Evolutionary conservation across 139 green algal species (phyloP).

Genomic region (Trebouxia sp.): DNA sequence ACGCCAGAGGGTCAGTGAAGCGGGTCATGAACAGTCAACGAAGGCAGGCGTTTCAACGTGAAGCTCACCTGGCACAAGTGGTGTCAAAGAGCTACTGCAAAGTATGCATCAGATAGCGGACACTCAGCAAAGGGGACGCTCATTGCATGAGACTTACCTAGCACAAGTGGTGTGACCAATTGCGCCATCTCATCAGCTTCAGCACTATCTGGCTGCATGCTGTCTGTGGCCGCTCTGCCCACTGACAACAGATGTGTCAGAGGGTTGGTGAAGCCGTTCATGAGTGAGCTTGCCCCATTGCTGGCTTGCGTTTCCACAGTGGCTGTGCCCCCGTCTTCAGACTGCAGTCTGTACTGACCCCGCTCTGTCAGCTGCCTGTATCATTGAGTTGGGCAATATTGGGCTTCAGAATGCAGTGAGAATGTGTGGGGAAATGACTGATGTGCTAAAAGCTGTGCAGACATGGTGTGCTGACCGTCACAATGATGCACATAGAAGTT

Average conservation of each 20-base stretch:
- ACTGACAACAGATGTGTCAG: background rate
- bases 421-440: too few relatives aligned
- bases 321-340: background rate
- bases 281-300: background rate
- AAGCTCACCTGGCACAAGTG: background rate
- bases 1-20: too few relatives aligned
- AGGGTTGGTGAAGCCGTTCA: background rate
- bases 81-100: too few relatives aligned
- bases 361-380: background rate
- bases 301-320: background rate
- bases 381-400: too few relatives aligned
- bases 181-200: background rate
- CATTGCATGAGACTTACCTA: background rate
- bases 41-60: too few relatives aligned
- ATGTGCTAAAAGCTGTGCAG: too few relatives aligned
- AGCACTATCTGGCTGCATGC: conserved; percentile 2
- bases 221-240: background rate
- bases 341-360: background rate
- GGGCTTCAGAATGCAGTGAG: too few relatives aligned
- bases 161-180: background rate
- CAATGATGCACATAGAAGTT: too few relatives aligned
- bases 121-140: too few relatives aligned
- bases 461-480: too few relatives aligned
- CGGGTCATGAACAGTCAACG: too few relatives aligned
- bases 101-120: too few relatives aligned